Percentiles rank a stretch among this genome's conserved stretches.
These are phyloP conservation scores for Crithidia brevicula DNA, from an alignment of 208 protist species.

Conservation along the genomic window DNA sequence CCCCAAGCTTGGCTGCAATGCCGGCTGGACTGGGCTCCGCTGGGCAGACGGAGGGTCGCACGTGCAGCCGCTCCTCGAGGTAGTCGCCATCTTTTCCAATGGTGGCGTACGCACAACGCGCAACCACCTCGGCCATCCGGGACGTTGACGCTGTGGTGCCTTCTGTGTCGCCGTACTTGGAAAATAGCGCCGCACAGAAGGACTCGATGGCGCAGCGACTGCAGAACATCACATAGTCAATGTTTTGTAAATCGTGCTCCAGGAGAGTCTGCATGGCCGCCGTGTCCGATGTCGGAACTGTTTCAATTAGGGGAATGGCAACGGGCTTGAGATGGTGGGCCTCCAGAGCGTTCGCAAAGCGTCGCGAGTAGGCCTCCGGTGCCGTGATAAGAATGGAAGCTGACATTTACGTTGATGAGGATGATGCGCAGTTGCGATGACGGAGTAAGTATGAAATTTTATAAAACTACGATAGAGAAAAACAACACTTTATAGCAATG, in stretches of 20 bases:
- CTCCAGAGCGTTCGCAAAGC: slow-evolving; percentile 21
- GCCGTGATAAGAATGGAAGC: slow-evolving; percentile 18
- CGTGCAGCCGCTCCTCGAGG: slow-evolving; percentile 11
- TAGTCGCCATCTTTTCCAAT: slow-evolving; percentile 30
- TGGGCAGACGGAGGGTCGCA: slow-evolving; percentile 12
- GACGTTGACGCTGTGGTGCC: neutral
- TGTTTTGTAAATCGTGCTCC: slow-evolving; percentile 1
- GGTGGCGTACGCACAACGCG: slow-evolving; percentile 8
- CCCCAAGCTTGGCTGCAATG: slow-evolving; percentile 16
- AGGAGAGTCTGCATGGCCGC: slow-evolving; percentile 14
- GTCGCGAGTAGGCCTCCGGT: slow-evolving; percentile 21
- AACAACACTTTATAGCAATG: neutral
- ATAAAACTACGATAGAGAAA: neutral
- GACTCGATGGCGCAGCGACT: slow-evolving; percentile 27
- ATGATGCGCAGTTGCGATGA: neutral
- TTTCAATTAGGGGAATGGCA: slow-evolving; percentile 19
- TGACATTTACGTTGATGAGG: neutral
- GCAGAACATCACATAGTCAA: slow-evolving; percentile 29
- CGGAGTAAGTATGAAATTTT: neutral
- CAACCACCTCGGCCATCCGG: neutral
- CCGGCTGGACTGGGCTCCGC: slow-evolving; percentile 21
- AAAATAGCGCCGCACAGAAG: neutral
- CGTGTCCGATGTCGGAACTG: slow-evolving; percentile 18
- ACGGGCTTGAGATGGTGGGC: slow-evolving; percentile 11
- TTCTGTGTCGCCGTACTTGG: slow-evolving; percentile 3